Conservation (phyloP, 1,284 basidiomycete genomes). For the Lentinula novae-zelandiae region DNA sequence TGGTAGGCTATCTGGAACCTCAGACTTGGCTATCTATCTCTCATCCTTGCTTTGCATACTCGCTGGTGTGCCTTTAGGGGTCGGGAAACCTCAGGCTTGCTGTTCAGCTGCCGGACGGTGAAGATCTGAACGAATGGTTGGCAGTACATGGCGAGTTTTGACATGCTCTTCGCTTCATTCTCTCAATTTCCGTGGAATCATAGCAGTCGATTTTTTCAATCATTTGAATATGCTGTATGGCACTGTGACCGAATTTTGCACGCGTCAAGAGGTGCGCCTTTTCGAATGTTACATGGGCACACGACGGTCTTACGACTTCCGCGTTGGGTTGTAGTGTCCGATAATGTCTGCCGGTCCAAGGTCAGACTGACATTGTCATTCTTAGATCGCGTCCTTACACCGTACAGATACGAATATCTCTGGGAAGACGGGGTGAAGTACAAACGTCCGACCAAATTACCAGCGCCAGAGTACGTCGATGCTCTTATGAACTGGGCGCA, state of each 20-base stretch:
- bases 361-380: slow-evolving; percentile 37
- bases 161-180: not conserved
- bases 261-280: slow-evolving; percentile 73
- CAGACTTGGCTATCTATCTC: not conserved
- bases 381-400: not conserved
- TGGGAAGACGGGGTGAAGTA: slow-evolving; percentile 96
- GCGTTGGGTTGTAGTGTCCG: slow-evolving; percentile 64
- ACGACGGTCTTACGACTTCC: not conserved
- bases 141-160: slow-evolving; percentile 83
- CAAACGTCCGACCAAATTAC: slow-evolving; percentile 91
- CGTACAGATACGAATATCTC: slow-evolving; percentile 87
- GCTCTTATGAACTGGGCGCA: slow-evolving; percentile 99
- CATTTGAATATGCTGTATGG: slow-evolving; percentile 96
- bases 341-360: slow-evolving; percentile 99
- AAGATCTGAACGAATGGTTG: slow-evolving; percentile 94
- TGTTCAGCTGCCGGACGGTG: slow-evolving; percentile 90
- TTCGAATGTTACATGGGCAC: not conserved
- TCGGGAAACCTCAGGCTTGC: slow-evolving; percentile 90
- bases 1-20: slow-evolving; percentile 51
- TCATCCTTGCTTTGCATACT: not conserved
- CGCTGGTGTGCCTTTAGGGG: slow-evolving; percentile 44
- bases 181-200: not conserved
- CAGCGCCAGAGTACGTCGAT: slow-evolving; percentile 96
- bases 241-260: slow-evolving; percentile 95
- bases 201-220: slow-evolving; percentile 95